Percentiles rank a stretch among this genome's conserved stretches.
Evolutionary conservation across 1,284 basidiomycete species (phyloP).

Genomic region (Sporisorium scitamineum): DNA sequence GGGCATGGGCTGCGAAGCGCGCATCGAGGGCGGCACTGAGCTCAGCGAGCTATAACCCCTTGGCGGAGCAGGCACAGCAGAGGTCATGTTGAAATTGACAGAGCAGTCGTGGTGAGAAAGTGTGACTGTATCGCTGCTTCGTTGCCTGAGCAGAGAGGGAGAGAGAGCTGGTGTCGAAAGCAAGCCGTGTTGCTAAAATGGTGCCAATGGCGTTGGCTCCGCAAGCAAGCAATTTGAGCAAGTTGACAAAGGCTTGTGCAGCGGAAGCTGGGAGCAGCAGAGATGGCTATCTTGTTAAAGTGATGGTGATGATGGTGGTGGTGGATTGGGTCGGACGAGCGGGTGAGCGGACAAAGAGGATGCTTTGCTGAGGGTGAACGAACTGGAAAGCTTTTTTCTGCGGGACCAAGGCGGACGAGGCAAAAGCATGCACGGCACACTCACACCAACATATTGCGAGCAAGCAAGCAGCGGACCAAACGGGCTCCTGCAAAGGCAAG

Average conservation of each 20-base stretch:
- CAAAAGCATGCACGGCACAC: slow-evolving; percentile 6
- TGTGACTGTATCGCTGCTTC: neutral
- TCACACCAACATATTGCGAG: slow-evolving; percentile 1
- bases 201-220: neutral
- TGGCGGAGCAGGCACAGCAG: slow-evolving; percentile 34
- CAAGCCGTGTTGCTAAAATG: neutral
- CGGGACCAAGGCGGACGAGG: neutral
- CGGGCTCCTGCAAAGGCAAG: neutral
- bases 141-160: too few relatives aligned
- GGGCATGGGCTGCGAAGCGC: slow-evolving; percentile 40
- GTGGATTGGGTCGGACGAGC: neutral
- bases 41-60: slow-evolving; percentile 23
- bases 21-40: slow-evolving; percentile 22
- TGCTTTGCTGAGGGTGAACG: neutral
- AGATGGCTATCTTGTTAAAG: neutral
- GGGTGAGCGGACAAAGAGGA: slow-evolving; percentile 2
- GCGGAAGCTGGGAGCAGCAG: neutral
- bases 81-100: slow-evolving; percentile 16
- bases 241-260: neutral
- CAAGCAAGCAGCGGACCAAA: neutral
- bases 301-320: neutral
- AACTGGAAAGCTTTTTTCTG: neutral
- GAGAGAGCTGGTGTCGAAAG: neutral
- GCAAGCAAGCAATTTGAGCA: neutral
- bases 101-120: neutral